Conservation (phyloP, 305 asterid species). For the Petunia hybrid region DNA sequence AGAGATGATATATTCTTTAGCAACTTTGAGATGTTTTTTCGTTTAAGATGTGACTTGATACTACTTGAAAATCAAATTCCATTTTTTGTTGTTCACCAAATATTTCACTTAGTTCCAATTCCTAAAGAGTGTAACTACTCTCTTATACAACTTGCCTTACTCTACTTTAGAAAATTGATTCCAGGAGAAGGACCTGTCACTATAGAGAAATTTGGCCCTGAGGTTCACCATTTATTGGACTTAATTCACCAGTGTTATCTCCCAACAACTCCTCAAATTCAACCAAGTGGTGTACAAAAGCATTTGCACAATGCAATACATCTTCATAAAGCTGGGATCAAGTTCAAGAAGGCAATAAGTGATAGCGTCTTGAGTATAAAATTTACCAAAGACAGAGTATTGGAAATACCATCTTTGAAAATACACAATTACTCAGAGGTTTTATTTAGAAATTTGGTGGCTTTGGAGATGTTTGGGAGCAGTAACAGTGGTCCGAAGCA, state of each 20-base stretch:
- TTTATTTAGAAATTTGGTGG: conserved; percentile 58
- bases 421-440: conserved; percentile 47
- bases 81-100: conserved; percentile 55
- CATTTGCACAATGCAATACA: conserved; percentile 28
- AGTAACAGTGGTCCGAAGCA: conserved; percentile 41
- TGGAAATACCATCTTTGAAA: conserved; percentile 50
- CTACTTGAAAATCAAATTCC: conserved; percentile 67
- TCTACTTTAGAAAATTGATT: conserved; percentile 55
- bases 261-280: conserved; percentile 43
- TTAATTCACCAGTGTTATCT: conserved; percentile 56
- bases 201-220: conserved; percentile 38
- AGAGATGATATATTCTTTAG: conserved; percentile 57
- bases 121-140: conserved; percentile 45
- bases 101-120: conserved; percentile 52
- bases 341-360: conserved; percentile 33
- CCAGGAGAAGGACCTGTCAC: conserved; percentile 38
- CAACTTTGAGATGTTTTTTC: conserved; percentile 26
- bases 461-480: conserved; percentile 50
- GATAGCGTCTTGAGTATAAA: conserved; percentile 43
- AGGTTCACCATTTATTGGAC: conserved; percentile 58
- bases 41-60: conserved; percentile 54
- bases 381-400: conserved; percentile 41
- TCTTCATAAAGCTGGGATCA: conserved; percentile 49
- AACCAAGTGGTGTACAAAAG: conserved; percentile 8
- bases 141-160: conserved; percentile 50